A percentile compares a stretch with the other conserved stretches of the same genome.
Conservation (phyloP, 2,329 filamentous ascomycete genomes). For the Colletotrichum neosansevieriae region DNA sequence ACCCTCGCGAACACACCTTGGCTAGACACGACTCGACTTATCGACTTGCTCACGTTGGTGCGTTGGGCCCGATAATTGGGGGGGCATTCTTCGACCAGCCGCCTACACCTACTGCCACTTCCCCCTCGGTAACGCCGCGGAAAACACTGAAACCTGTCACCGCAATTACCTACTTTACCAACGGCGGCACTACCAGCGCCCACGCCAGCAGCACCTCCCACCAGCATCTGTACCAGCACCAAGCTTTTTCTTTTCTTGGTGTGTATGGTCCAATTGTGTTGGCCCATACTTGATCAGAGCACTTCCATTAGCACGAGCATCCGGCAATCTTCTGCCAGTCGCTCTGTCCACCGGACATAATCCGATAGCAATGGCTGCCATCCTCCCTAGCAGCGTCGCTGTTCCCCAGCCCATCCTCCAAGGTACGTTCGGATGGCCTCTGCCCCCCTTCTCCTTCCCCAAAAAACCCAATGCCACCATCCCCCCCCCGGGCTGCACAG, state of each 20-base stretch:
- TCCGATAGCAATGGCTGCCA: constrained; percentile 34
- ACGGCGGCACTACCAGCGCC: constrained; percentile 9
- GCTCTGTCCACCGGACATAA: constrained; percentile 25
- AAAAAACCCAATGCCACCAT: constrained; percentile 1
- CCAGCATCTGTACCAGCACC: constrained; percentile 29
- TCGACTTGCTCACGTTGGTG: constrained; percentile 27
- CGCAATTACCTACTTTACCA: not conserved
- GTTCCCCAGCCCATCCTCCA: constrained; percentile 23
- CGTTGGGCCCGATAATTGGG: constrained; percentile 24
- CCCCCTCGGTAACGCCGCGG: constrained; percentile 34
- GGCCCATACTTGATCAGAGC: constrained; percentile 30
- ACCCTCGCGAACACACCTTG: constrained; percentile 12
- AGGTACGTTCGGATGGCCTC: constrained; percentile 27
- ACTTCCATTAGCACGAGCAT: not conserved
- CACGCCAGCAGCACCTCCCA: constrained; percentile 12
- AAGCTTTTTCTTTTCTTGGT: constrained; percentile 21
- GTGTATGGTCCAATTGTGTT: constrained; percentile 38
- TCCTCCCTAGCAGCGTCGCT: constrained; percentile 17
- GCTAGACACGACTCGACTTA: constrained; percentile 20
- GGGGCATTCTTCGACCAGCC: constrained; percentile 3
- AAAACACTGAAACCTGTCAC: constrained; percentile 3
- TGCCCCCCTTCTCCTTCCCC: not conserved
- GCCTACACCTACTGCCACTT: constrained; percentile 9
- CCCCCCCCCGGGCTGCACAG: constrained; percentile 14
- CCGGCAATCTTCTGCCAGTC: constrained; percentile 6